Evolutionary conservation across 371 early-diverging fungal species (phyloP).

Genomic region (Entomophthora muscae): DNA sequence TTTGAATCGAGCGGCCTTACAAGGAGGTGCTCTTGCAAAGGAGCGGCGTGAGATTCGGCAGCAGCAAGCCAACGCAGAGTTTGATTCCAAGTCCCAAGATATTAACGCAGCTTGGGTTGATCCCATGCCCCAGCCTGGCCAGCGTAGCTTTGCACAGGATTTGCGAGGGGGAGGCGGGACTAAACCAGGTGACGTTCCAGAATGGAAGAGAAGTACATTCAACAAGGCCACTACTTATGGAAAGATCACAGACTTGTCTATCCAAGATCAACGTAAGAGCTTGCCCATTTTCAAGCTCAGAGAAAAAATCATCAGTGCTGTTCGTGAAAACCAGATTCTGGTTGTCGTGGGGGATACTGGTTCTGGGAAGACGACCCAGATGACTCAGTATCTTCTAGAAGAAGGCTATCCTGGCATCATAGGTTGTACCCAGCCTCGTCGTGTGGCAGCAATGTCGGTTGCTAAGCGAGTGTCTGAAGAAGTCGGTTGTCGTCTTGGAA

Average conservation of each 20-base stretch:
- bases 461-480: constrained; percentile 98
- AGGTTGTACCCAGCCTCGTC: constrained; percentile 98
- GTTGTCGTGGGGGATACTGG: constrained; percentile 96
- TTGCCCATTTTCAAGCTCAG: constrained; percentile 79
- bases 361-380: constrained; percentile 99
- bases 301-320: constrained; percentile 57
- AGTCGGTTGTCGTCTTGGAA: constrained; percentile 84
- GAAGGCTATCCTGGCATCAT: constrained; percentile 84
- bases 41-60: constrained; percentile 79
- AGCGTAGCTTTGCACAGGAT: constrained; percentile 81
- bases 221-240: constrained; percentile 82
- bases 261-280: constrained; percentile 82
- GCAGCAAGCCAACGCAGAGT: constrained; percentile 74
- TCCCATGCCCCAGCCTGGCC: constrained; percentile 81
- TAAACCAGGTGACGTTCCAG: constrained; percentile 56
- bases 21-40: constrained; percentile 81
- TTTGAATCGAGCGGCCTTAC: constrained; percentile 84
- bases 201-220: constrained; percentile 83
- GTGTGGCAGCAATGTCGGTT: constrained; percentile 98
- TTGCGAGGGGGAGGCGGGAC: constrained; percentile 32
- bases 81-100: constrained; percentile 76
- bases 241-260: constrained; percentile 65
- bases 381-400: constrained; percentile 96
- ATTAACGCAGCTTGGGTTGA: constrained; percentile 82
- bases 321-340: constrained; percentile 75